phyloP scores from a whole-genome alignment of 441 rosid species.

The Omphalea diandra region DNA sequence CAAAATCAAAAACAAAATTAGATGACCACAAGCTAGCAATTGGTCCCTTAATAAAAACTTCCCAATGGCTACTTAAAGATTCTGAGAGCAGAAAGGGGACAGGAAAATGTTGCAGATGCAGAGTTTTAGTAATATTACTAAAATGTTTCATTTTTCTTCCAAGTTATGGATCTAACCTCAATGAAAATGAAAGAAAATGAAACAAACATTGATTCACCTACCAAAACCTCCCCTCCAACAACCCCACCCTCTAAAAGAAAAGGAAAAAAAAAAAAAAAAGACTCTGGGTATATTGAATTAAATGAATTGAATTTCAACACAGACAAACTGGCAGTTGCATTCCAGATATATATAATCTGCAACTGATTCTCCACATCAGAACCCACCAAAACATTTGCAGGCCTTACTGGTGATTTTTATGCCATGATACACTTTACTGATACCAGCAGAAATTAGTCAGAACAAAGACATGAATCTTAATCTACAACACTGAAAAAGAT shows the following conservation, averaged over 20 bases:
- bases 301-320: neutral
- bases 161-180: too few species aligned
- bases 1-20: slow-evolving; percentile 8
- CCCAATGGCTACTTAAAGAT: neutral
- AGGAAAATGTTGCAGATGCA: neutral
- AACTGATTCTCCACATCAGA: neutral
- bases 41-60: neutral
- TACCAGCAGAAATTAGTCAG: neutral
- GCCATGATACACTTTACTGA: neutral
- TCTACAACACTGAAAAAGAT: slow-evolving; percentile 9
- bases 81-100: neutral
- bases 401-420: neutral
- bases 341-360: neutral
- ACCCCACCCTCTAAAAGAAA: neutral
- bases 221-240: neutral
- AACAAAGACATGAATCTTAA: slow-evolving; percentile 1
- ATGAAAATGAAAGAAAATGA: neutral
- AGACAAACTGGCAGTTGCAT: neutral
- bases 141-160: neutral
- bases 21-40: slow-evolving; percentile 8
- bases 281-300: neutral
- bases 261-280: neutral
- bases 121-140: neutral
- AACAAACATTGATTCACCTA: neutral
- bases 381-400: neutral